Base-by-base conservation (phyloP, 2,329 filamentous ascomycete genomes). In the Dryadomyces sulphureus region DNA sequence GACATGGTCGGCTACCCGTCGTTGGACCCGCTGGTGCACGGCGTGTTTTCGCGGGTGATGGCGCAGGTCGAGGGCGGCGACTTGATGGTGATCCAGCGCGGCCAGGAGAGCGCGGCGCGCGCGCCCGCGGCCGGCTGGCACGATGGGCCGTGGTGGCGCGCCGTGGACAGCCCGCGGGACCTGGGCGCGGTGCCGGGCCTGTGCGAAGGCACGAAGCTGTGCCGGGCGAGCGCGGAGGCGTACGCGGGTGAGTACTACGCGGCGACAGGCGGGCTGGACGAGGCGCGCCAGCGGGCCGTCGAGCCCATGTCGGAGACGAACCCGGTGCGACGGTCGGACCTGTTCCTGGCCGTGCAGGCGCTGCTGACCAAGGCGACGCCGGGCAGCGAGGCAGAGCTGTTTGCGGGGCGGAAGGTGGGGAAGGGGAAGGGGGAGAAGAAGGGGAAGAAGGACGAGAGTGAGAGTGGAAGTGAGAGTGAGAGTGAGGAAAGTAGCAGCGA, bases 1-100 rank as follows among this genome's bases (percentile, higher is more conserved):
- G 92, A 96, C 62, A 77, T 98, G 38, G 80, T 88, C 54, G 87
- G 87, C 54, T 98, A 98, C 61, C 92, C 92, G 3, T 90, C 87
- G 17, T 78, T 98, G 55, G 90, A 96, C 60, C 88, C 90, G 17
- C 75, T 95, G 46, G 86, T 96, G 56, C 87, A 96, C 65, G 75
- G 76, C 48, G 88, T 92, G 52, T 98, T 98, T 67, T 84, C 84
- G 46, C 81, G 88, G 45, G 89, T 98, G 57, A 98, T 98, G 92
- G 77, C 88, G n/a, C 92, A 98, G 66, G 92, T 98, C 40, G 92
- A 98, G 65, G 92, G 92, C 53, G 92, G 92, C 46, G 92, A 96
- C 57, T 72, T 98, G 17, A 73, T 96, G 45, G 92, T 98, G 46
- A 79, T 96, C 50, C 92, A 98, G 65, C 84, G 89, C 34, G 92